Percentiles rank a stretch among this genome's conserved stretches.
phyloP scores from a whole-genome alignment of 371 early-diverging fungal species.

The Mucor sp. region DNA sequence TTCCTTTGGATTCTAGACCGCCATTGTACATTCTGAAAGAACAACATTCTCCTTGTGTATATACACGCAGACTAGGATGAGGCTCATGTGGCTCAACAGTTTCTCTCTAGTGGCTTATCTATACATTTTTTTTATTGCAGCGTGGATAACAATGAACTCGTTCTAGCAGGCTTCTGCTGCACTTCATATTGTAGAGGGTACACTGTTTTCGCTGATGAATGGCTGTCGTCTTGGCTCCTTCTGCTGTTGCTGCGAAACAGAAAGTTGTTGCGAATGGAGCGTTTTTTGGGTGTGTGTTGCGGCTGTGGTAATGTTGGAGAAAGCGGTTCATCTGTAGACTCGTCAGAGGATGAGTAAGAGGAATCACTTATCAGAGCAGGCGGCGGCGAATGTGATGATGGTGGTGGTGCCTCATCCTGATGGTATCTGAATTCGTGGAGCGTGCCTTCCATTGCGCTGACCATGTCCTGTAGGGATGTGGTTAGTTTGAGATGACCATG shows the following conservation, averaged over 20 bases:
- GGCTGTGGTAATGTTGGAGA: not conserved
- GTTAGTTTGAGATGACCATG: not conserved
- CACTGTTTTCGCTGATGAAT: not conserved
- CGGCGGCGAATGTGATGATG: not conserved
- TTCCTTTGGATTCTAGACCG: not conserved
- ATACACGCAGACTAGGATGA: not conserved
- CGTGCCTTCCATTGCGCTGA: conserved; percentile 25
- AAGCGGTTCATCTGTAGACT: conserved; percentile 6
- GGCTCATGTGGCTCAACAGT: not conserved
- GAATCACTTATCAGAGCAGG: conserved; percentile 9
- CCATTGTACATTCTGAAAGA: not conserved
- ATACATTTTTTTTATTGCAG: not conserved
- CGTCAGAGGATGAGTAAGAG: conserved; percentile 1
- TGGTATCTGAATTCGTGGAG: conserved; percentile 8
- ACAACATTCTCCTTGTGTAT: not conserved
- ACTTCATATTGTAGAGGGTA: conserved; percentile 1
- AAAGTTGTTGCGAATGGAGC: conserved; percentile 3
- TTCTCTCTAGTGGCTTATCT: not conserved
- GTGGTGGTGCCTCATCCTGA: not conserved
- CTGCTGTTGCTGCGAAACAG: conserved; percentile 3
- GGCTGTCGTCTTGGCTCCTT: not conserved
- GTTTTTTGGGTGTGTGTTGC: not conserved
- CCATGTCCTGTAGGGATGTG: conserved; percentile 18
- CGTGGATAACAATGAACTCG: not conserved
- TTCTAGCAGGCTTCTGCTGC: conserved; percentile 6